Conservation (phyloP, 805 yeast species). For the Cyberlindnera suaveolens region DNA sequence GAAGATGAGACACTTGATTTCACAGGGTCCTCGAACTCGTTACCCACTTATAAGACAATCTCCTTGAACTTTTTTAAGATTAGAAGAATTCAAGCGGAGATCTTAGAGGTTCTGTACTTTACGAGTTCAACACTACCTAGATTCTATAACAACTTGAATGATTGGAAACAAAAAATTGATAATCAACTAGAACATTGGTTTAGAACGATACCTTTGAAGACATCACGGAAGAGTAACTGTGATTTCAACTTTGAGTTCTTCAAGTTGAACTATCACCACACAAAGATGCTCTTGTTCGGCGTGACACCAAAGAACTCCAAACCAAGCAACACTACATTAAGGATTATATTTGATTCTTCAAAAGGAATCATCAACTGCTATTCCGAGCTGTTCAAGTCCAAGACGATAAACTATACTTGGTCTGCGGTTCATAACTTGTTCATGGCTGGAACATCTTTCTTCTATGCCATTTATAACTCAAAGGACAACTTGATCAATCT, state of each 20-base stretch:
- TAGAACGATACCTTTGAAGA: constrained; percentile 45
- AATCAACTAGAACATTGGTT: constrained; percentile 58
- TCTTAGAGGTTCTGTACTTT: constrained; percentile 68
- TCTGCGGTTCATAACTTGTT: constrained; percentile 85
- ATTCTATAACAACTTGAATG: constrained; percentile 40
- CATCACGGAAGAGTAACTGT: constrained; percentile 58
- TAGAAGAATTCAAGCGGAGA: constrained; percentile 70
- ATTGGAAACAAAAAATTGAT: constrained; percentile 58
- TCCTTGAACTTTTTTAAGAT: constrained; percentile 63
- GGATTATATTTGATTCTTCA: constrained; percentile 55
- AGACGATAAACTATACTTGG: constrained; percentile 81
- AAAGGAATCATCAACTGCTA: constrained; percentile 62
- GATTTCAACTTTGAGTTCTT: constrained; percentile 67
- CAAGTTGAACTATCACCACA: constrained; percentile 69
- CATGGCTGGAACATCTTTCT: constrained; percentile 82
- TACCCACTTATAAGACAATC: constrained; percentile 62
- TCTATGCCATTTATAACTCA: constrained; percentile 71
- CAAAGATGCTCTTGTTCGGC: constrained; percentile 67
- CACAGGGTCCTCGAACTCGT: constrained; percentile 29
- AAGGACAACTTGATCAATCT: constrained; percentile 43
- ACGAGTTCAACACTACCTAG: constrained; percentile 63
- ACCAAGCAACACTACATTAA: constrained; percentile 46
- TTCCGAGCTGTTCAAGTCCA: constrained; percentile 46
- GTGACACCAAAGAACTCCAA: constrained; percentile 63
- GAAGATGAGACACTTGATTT: constrained; percentile 33